phyloP scores from a whole-genome alignment of 2,329 filamentous ascomycete species.

The Diaporthe caulivora region DNA sequence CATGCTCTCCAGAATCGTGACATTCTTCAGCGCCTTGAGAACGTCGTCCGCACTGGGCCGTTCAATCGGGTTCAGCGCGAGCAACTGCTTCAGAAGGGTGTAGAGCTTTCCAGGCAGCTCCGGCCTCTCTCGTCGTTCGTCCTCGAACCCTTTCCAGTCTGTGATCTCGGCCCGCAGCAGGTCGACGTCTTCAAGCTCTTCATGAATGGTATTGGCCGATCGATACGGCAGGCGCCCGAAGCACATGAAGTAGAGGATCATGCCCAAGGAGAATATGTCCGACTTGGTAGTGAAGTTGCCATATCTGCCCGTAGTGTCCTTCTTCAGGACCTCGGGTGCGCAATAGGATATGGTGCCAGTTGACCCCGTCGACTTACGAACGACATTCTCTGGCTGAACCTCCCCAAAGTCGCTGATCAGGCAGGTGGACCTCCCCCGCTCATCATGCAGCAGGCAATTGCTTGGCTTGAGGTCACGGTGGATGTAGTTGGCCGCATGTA shows the following conservation, averaged over 20 bases:
- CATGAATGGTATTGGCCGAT: slow-evolving; percentile 85
- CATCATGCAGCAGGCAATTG: slow-evolving; percentile 90
- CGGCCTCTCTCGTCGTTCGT: slow-evolving; percentile 78
- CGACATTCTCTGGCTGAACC: slow-evolving; percentile 85
- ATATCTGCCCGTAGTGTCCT: slow-evolving; percentile 76
- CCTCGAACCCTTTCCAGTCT: slow-evolving; percentile 87
- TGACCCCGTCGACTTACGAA: slow-evolving; percentile 89
- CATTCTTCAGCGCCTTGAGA: slow-evolving; percentile 79
- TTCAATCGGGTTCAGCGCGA: slow-evolving; percentile 81
- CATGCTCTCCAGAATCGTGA: slow-evolving; percentile 63
- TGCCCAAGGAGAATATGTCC: slow-evolving; percentile 97
- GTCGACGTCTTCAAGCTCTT: slow-evolving; percentile 93
- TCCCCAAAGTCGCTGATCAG: slow-evolving; percentile 98
- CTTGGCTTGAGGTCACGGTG: slow-evolving; percentile 96
- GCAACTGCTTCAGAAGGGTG: slow-evolving; percentile 81
- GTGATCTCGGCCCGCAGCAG: slow-evolving; percentile 87
- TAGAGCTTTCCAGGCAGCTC: slow-evolving; percentile 92
- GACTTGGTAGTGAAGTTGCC: slow-evolving; percentile 98
- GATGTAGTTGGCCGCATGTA: slow-evolving; percentile 93
- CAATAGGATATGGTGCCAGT: slow-evolving; percentile 99
- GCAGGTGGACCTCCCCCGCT: slow-evolving; percentile 75
- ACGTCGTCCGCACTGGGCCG: slow-evolving; percentile 91
- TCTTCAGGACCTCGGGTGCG: slow-evolving; percentile 89
- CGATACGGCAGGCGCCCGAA: slow-evolving; percentile 90
- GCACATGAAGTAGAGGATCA: slow-evolving; percentile 99